phyloP scores from a whole-genome alignment of 106 monocot genomes.

The Acanthochlamys bracteata region DNA sequence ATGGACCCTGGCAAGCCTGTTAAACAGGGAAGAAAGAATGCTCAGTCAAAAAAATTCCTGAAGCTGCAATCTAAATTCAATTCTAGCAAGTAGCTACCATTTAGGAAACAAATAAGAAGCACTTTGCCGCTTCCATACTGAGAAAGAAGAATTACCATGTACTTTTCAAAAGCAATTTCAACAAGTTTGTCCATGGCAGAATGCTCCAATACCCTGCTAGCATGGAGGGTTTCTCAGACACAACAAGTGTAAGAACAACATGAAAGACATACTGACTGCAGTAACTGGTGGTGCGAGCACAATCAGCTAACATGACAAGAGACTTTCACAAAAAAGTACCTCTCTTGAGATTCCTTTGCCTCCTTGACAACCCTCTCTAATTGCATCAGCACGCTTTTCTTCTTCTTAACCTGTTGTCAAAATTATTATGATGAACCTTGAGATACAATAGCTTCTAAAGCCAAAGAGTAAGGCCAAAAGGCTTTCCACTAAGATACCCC shows the following conservation, averaged over 20 bases:
- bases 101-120: neutral
- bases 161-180: constrained; percentile 39
- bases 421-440: neutral
- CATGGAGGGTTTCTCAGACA: neutral
- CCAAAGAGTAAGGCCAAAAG: no score
- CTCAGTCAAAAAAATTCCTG: neutral
- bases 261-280: neutral
- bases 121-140: neutral
- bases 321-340: constrained; percentile 16
- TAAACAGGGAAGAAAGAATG: neutral
- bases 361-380: constrained; percentile 28
- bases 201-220: constrained; percentile 30
- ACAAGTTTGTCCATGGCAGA: constrained; percentile 49
- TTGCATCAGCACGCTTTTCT: constrained; percentile 25
- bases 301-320: neutral
- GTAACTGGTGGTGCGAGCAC: neutral
- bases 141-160: constrained; percentile 31
- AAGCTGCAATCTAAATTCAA: neutral
- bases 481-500: no score
- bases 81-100: neutral
- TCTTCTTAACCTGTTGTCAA: constrained; percentile 30
- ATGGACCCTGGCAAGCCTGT: constrained; percentile 32
- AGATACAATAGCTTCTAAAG: neutral
- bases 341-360: constrained; percentile 34
- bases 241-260: neutral